Conservation (phyloP, 129 eudicot genomes). For the Arctium minus region DNA sequence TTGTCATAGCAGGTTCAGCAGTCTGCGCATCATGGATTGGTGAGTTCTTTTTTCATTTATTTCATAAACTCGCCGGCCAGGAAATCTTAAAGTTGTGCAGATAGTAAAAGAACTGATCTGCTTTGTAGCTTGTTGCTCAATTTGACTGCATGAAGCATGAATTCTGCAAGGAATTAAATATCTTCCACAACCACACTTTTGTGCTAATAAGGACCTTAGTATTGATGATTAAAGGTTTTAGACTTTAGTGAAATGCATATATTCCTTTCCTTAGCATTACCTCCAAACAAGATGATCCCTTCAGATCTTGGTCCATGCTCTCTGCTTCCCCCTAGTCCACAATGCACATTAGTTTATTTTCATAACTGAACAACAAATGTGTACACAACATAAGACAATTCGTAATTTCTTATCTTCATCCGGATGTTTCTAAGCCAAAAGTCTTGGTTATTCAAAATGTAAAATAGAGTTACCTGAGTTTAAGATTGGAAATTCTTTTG, state of each 20-base stretch:
- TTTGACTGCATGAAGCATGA: neutral
- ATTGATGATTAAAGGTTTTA: neutral
- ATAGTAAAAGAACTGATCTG: neutral
- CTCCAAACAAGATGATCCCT: neutral
- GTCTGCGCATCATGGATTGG: slow-evolving; percentile 98
- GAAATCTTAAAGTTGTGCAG: neutral
- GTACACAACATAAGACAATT: neutral
- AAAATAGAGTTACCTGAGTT: neutral
- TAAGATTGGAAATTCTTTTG: neutral
- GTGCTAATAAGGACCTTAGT: neutral
- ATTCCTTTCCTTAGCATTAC: neutral
- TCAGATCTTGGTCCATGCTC: neutral
- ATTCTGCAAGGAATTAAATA: neutral
- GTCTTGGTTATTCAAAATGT: neutral
- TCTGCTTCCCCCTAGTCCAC: neutral
- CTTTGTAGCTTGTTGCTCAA: neutral
- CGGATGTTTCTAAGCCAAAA: neutral
- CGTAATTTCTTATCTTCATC: neutral
- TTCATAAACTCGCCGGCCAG: neutral
- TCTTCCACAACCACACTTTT: neutral
- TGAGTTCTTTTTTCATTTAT: slow-evolving; percentile 26
- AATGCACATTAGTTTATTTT: neutral
- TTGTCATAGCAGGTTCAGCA: slow-evolving; percentile 95
- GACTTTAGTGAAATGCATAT: neutral
- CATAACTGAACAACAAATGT: neutral